phyloP scores from a whole-genome alignment of 768 basidiomycete genomes.

The Obba rivulosa region DNA sequence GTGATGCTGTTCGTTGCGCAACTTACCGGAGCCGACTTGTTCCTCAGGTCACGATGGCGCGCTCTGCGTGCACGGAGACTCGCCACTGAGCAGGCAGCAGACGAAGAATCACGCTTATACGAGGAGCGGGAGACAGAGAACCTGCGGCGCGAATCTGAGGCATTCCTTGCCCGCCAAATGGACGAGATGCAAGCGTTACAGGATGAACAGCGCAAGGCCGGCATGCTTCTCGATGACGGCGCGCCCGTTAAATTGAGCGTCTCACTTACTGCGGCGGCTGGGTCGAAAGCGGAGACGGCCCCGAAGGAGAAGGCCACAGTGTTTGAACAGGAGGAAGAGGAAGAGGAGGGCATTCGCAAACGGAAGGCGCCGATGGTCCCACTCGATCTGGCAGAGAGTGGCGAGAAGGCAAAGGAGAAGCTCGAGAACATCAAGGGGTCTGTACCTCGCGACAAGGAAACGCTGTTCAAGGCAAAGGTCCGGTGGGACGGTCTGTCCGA shows the following conservation, averaged over 20 bases:
- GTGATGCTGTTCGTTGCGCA: slow-evolving; percentile 16
- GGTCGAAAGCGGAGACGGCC: slow-evolving; percentile 39
- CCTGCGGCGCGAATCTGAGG: slow-evolving; percentile 85
- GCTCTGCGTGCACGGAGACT: slow-evolving; percentile 65
- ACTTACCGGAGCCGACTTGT: slow-evolving; percentile 5
- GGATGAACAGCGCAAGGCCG: slow-evolving; percentile 86
- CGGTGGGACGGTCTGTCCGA: slow-evolving; percentile 90
- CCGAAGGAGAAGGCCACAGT: slow-evolving; percentile 44
- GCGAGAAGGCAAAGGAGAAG: slow-evolving; percentile 73
- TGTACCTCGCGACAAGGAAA: slow-evolving; percentile 75
- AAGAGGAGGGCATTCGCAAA: slow-evolving; percentile 72
- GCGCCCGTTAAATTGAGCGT: slow-evolving; percentile 86
- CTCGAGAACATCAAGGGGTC: slow-evolving; percentile 71
- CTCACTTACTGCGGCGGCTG: slow-evolving; percentile 48
- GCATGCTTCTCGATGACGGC: slow-evolving; percentile 86
- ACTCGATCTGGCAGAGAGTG: slow-evolving; percentile 81
- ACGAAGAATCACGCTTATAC: slow-evolving; percentile 73
- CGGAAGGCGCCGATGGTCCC: slow-evolving; percentile 84
- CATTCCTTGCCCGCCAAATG: slow-evolving; percentile 91
- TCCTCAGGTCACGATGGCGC: slow-evolving; percentile 77
- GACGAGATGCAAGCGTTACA: slow-evolving; percentile 92
- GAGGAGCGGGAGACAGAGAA: slow-evolving; percentile 87
- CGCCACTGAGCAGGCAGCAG: slow-evolving; percentile 74
- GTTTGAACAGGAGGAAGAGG: slow-evolving; percentile 85
- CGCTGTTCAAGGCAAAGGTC: slow-evolving; percentile 77